phyloP scores from a whole-genome alignment of 2,329 filamentous ascomycete genomes.

The Colletotrichum cereale region DNA sequence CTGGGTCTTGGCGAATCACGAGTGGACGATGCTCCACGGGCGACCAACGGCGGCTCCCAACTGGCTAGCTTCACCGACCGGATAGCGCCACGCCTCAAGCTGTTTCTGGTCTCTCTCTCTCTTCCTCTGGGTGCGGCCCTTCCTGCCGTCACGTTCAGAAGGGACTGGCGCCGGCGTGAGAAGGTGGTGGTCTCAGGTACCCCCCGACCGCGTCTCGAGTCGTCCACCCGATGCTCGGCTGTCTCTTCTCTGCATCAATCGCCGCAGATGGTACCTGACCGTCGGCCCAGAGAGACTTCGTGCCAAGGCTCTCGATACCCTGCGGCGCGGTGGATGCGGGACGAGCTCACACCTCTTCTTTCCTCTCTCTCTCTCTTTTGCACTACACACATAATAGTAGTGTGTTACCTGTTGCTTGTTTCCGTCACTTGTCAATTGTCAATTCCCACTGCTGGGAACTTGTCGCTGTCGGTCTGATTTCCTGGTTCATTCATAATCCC shows the following conservation, averaged over 20 bases:
- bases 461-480: slow-evolving; percentile 27
- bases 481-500: slow-evolving; percentile 38
- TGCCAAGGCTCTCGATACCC: slow-evolving; percentile 29
- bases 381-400: background rate
- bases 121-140: background rate
- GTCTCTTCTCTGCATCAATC: background rate
- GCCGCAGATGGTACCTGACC: background rate
- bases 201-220: slow-evolving; percentile 21
- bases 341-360: slow-evolving; percentile 40
- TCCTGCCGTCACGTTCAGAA: slow-evolving; percentile 32
- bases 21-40: slow-evolving; percentile 28
- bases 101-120: slow-evolving; percentile 15
- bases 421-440: slow-evolving; percentile 41
- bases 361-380: background rate
- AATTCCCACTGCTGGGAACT: slow-evolving; percentile 15
- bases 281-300: slow-evolving; percentile 10
- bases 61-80: slow-evolving; percentile 18
- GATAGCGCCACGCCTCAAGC: slow-evolving; percentile 36
- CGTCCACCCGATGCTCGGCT: slow-evolving; percentile 11
- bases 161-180: slow-evolving; percentile 28
- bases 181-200: slow-evolving; percentile 28
- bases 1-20: slow-evolving; percentile 29
- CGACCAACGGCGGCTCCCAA: slow-evolving; percentile 5
- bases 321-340: slow-evolving; percentile 27
- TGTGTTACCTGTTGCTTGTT: slow-evolving; percentile 30